A percentile compares a stretch with the other conserved stretches of the same genome.
Conservation (phyloP, 139 green algal species). For the Diplosphaera chodatii region DNA sequence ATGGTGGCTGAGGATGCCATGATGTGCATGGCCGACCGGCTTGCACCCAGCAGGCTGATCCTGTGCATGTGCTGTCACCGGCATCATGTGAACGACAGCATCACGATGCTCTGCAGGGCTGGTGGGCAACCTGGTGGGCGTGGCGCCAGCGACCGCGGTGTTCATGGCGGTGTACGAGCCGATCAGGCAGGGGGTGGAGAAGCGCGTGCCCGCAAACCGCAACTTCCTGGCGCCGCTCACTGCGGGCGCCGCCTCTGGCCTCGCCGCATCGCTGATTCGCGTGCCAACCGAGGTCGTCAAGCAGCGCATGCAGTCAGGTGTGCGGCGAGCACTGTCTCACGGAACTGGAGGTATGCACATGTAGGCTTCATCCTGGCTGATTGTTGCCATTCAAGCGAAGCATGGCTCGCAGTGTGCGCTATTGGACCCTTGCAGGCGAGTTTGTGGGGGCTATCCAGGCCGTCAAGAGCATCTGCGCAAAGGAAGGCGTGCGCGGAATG, state of each 20-base stretch:
- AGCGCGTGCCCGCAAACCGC: slow-evolving; percentile 32
- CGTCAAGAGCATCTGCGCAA: slow-evolving; percentile 62
- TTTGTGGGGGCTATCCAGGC: slow-evolving; percentile 49
- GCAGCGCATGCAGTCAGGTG: slow-evolving; percentile 88
- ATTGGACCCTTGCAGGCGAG: slow-evolving; percentile 58
- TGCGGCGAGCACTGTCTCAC: background rate
- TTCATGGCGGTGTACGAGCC: slow-evolving; percentile 96
- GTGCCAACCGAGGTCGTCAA: slow-evolving; percentile 98
- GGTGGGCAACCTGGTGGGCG: slow-evolving; percentile 76
- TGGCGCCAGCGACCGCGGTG: slow-evolving; percentile 83
- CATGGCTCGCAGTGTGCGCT: no score
- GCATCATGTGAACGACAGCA: no score
- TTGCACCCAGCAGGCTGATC: background rate
- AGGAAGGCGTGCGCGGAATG: slow-evolving; percentile 73
- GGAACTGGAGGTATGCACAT: background rate
- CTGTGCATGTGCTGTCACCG: no score
- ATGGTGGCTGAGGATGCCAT: no score
- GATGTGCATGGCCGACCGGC: no score
- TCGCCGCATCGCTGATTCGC: slow-evolving; percentile 77
- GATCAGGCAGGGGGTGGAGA: slow-evolving; percentile 58
- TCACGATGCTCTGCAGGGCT: slow-evolving; percentile 32
- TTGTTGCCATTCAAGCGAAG: no score
- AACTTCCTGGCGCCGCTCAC: slow-evolving; percentile 44
- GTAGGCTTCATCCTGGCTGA: background rate
- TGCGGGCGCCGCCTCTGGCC: slow-evolving; percentile 63